phyloP scores from a whole-genome alignment of 768 basidiomycete genomes.

The Naganishia kalamii region DNA sequence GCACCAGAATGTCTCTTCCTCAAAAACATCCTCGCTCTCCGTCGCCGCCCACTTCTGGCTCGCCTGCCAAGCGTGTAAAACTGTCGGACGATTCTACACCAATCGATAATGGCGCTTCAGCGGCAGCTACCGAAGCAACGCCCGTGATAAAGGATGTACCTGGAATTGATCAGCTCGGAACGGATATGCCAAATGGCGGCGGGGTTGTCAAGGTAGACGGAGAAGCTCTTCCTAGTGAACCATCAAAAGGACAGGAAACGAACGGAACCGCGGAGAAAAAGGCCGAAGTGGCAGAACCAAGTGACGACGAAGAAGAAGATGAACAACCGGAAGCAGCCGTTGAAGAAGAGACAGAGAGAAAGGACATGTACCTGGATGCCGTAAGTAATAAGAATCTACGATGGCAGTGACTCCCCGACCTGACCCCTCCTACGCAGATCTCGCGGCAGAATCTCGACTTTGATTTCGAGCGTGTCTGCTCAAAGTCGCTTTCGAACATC shows the following conservation, averaged over 20 bases:
- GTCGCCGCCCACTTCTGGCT: constrained; percentile 6
- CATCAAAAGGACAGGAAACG: constrained; percentile 17
- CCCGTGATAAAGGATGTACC: constrained; percentile 7
- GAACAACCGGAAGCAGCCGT: constrained; percentile 29
- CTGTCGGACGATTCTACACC: constrained; percentile 13
- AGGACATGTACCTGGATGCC: constrained; percentile 91
- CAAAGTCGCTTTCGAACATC: constrained; percentile 90
- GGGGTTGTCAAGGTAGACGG: constrained; percentile 14
- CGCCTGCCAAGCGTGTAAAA: constrained; percentile 23
- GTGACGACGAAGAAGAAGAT: constrained; percentile 42
- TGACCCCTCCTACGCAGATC: constrained; percentile 55
- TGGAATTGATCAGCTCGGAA: constrained; percentile 5
- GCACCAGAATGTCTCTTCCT: constrained; percentile 10
- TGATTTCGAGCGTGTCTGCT: constrained; percentile 98
- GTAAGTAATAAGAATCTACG: constrained; percentile 51
- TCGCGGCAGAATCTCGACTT: constrained; percentile 87
- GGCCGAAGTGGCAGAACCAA: constrained; percentile 26
- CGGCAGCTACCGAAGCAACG: background rate
- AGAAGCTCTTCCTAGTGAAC: background rate
- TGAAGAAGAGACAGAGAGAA: constrained; percentile 49
- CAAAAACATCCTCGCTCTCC: constrained; percentile 12
- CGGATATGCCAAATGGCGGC: constrained; percentile 10
- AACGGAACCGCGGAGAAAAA: constrained; percentile 13
- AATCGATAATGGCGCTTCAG: background rate
- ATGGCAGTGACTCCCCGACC: background rate